Conservation (phyloP, 176 grass and related monocot genomes). For the Cenchrus purpureus region DNA sequence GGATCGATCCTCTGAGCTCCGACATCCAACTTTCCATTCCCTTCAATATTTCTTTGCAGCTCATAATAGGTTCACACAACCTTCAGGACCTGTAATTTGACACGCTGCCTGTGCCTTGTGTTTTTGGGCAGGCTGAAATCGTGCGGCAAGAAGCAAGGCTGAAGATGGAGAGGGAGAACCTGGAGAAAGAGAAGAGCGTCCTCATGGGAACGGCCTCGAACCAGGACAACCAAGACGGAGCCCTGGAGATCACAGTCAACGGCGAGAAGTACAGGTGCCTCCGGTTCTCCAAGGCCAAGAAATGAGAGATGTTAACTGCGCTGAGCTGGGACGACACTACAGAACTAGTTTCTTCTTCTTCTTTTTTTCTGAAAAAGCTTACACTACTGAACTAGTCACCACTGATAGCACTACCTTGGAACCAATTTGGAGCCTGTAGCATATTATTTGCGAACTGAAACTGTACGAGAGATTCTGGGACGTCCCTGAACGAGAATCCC, state of each 20-base stretch:
- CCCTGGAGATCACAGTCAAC: slow-evolving; percentile 94
- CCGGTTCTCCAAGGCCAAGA: slow-evolving; percentile 95
- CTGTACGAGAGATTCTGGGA: background rate
- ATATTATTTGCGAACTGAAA: background rate
- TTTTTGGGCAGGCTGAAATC: slow-evolving; percentile 70
- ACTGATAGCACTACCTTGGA: background rate
- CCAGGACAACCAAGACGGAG: slow-evolving; percentile 88
- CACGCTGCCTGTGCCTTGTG: background rate
- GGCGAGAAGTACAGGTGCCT: slow-evolving; percentile 98
- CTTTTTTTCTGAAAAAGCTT: no score
- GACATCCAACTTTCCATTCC: background rate
- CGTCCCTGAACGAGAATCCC: background rate
- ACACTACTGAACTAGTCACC: background rate
- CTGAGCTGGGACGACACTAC: background rate
- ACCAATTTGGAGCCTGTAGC: slow-evolving; percentile 2
- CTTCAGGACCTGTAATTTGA: background rate
- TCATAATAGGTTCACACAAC: background rate
- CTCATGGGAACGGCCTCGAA: slow-evolving; percentile 88
- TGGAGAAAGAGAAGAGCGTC: slow-evolving; percentile 97
- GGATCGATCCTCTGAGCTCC: background rate
- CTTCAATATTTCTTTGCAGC: background rate
- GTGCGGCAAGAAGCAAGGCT: slow-evolving; percentile 79
- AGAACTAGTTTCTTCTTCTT: background rate
- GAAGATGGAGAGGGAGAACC: slow-evolving; percentile 84
- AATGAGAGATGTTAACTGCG: slow-evolving; percentile 39